These are phyloP conservation scores for Pleurotus tuoliensis DNA, from an alignment of 768 basidiomycete genomes.

Conservation along the genomic window DNA sequence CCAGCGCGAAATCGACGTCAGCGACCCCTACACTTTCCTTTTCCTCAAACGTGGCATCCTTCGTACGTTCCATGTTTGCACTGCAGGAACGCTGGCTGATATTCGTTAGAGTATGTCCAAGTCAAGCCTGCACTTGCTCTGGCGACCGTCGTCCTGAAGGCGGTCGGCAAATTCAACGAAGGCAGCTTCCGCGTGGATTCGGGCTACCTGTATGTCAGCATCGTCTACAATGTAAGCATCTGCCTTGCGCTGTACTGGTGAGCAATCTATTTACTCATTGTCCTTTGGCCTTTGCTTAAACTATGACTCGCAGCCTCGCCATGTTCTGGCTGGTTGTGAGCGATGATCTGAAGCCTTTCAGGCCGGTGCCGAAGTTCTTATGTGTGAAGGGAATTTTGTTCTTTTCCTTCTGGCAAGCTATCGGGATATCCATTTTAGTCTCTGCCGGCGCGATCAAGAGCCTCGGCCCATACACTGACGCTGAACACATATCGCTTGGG, in stretches of 20 bases:
- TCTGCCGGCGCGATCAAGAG: slow-evolving; percentile 70
- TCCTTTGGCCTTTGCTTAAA: background rate
- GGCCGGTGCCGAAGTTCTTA: slow-evolving; percentile 94
- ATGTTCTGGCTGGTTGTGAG: slow-evolving; percentile 96
- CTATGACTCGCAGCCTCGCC: slow-evolving; percentile 43
- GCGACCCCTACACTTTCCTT: slow-evolving; percentile 92
- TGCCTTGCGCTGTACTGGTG: slow-evolving; percentile 75
- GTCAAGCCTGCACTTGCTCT: slow-evolving; percentile 88
- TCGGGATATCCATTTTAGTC: slow-evolving; percentile 84
- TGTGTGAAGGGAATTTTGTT: slow-evolving; percentile 98
- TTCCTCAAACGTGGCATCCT: slow-evolving; percentile 94
- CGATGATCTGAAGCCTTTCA: slow-evolving; percentile 85
- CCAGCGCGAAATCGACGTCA: slow-evolving; percentile 82
- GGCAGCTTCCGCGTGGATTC: slow-evolving; percentile 81
- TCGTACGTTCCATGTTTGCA: slow-evolving; percentile 45
- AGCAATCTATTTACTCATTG: background rate
- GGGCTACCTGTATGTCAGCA: slow-evolving; percentile 88
- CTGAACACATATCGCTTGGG: slow-evolving; percentile 85
- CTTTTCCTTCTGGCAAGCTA: slow-evolving; percentile 98
- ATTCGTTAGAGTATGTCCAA: slow-evolving; percentile 87
- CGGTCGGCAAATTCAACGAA: slow-evolving; percentile 82
- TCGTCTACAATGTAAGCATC: slow-evolving; percentile 82
- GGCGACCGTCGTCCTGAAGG: slow-evolving; percentile 83
- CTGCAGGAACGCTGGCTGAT: background rate
- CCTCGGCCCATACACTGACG: slow-evolving; percentile 85